Percentiles rank a stretch among this genome's conserved stretches.
Evolutionary conservation across 2,329 filamentous ascomycete genomes (phyloP).

Genomic region (Mariannaea sp.): DNA sequence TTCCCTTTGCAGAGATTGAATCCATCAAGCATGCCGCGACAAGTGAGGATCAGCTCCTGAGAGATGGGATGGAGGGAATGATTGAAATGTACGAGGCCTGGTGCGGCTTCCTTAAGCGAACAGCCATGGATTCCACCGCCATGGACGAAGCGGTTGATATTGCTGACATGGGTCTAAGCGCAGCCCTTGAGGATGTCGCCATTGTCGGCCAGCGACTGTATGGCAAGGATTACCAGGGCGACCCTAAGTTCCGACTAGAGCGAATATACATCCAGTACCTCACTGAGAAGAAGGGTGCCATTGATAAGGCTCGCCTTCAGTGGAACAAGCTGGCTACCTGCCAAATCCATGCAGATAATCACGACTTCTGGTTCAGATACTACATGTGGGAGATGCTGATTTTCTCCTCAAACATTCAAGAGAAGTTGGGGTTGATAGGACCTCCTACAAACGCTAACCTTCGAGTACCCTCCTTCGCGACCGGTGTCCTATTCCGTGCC

Average conservation of each 20-base stretch:
- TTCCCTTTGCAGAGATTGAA: slow-evolving; percentile 80
- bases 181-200: slow-evolving; percentile 83
- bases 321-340: slow-evolving; percentile 73
- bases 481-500: slow-evolving; percentile 75
- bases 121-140: slow-evolving; percentile 74
- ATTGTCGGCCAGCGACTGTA: slow-evolving; percentile 78
- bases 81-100: slow-evolving; percentile 91
- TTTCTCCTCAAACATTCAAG: slow-evolving; percentile 50
- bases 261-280: slow-evolving; percentile 91
- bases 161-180: slow-evolving; percentile 85
- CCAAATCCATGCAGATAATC: slow-evolving; percentile 72
- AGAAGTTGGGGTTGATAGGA: slow-evolving; percentile 59
- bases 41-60: slow-evolving; percentile 80
- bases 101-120: slow-evolving; percentile 91
- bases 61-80: slow-evolving; percentile 83
- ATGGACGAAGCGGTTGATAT: slow-evolving; percentile 85
- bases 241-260: slow-evolving; percentile 86
- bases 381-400: slow-evolving; percentile 88
- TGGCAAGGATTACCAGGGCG: slow-evolving; percentile 77
- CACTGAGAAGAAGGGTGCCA: slow-evolving; percentile 79
- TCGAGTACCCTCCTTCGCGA: slow-evolving; percentile 74
- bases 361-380: slow-evolving; percentile 92
- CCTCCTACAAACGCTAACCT: slow-evolving; percentile 52
- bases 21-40: slow-evolving; percentile 92
- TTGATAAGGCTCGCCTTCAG: slow-evolving; percentile 75